Evolutionary conservation across 1,284 basidiomycete species (phyloP), one percentile per base, ranked within the genome.

Genomic region (Microbotryum lychnidis-dioicae): DNA sequence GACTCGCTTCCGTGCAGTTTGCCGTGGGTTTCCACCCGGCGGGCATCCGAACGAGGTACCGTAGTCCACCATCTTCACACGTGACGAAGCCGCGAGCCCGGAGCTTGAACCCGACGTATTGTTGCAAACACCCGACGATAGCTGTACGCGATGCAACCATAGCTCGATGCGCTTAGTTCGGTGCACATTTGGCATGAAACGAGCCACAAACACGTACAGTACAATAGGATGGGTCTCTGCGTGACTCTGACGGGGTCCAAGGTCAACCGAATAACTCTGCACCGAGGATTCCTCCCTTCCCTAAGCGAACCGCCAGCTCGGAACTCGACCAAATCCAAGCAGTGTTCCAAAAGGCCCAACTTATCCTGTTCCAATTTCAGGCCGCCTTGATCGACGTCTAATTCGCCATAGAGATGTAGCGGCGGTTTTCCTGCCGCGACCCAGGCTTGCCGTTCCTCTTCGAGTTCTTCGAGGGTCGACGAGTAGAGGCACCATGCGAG

Each of bases 401-500:
- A 21, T 7, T 63, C 62, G 2, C 37, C 59, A 14, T 66, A 61
- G 50, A 60, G 50, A 31, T 62, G 61, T 31, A 50, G 12, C 25
- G 56, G 31, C 6, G 64, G 64, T 16, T 61, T 23, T 0, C 67
- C 64, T 4, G 29, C 46, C 20, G 47, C 45, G 37, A 61, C 65
- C 64, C 64, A 66, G 20, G 56, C 54, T n/a, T 57, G 54, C 8
- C 64, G 37, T 44, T 68, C 65, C 14, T 29, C 47, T 45, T 62
- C 65, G 23, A 66, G 48, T 33, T 56, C 37, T 23, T 66, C 58
- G 47, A 65, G 52, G 46, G 60, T 58, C 23, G 23, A 18, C 4
- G 62, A 57, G 57, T 69, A 92, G 68, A 87, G 84, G 16, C 83
- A 81, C 91, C 91, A 94, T 61, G 89, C 85, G 29, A 94, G 76